These are phyloP conservation scores for Eucalyptus leucophloia DNA, from an alignment of 345 rosid genomes.

Conservation along the genomic window DNA sequence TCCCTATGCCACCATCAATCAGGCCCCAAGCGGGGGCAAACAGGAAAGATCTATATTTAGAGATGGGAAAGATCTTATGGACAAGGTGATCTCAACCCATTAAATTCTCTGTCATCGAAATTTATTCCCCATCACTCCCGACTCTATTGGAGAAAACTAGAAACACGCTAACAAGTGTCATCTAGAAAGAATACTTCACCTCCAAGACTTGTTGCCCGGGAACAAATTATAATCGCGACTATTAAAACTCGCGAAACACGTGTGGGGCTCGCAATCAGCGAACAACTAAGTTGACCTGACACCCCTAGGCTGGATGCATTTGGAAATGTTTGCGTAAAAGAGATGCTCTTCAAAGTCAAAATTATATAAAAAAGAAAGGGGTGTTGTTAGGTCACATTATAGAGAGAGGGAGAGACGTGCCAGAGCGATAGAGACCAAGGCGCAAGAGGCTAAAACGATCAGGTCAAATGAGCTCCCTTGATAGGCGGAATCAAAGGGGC, in stretches of 20 bases:
- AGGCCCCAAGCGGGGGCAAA: not conserved
- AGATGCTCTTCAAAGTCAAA: not conserved
- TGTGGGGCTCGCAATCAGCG: not conserved
- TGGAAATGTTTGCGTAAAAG: not conserved
- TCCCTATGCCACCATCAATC: not conserved
- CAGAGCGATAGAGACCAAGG: not conserved
- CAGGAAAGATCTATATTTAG: not conserved
- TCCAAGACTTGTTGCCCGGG: not conserved
- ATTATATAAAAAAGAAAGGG: not conserved
- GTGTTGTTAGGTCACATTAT: not conserved
- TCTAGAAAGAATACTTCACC: not conserved
- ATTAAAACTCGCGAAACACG: not conserved
- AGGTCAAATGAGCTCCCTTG: not conserved
- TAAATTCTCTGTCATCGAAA: not conserved
- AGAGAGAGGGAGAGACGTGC: not conserved
- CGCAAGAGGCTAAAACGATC: not conserved
- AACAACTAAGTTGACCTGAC: not conserved
- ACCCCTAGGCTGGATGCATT: not conserved
- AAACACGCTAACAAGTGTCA: not conserved
- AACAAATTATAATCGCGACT: not conserved
- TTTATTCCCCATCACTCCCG: not conserved
- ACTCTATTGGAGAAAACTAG: not conserved
- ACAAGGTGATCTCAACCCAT: not conserved
- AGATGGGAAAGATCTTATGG: not conserved
- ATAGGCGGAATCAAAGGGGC: not conserved